Evolutionary conservation across 768 basidiomycete genomes (phyloP).

Genomic region (Mycena maculata): DNA sequence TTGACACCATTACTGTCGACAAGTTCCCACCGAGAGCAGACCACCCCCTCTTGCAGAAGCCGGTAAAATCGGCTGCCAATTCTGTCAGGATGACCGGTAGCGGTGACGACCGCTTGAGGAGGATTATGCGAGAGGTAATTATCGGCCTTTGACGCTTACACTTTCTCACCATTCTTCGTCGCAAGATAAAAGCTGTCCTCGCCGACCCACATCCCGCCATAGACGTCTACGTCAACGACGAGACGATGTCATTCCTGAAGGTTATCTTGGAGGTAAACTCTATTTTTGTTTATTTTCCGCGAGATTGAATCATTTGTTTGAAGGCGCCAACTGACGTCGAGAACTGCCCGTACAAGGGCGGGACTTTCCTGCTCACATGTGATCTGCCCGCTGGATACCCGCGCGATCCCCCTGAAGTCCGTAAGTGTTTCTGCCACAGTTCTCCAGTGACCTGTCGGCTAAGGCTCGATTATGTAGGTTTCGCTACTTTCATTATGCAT

Average conservation of each 20-base stretch:
- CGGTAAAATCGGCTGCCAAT: slow-evolving; percentile 34
- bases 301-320: neutral
- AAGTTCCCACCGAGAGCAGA: slow-evolving; percentile 39
- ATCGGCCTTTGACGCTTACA: neutral
- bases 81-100: neutral
- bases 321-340: slow-evolving; percentile 42
- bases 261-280: slow-evolving; percentile 40
- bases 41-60: slow-evolving; percentile 36
- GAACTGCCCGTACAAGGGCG: slow-evolving; percentile 42
- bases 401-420: slow-evolving; percentile 43
- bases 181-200: slow-evolving; percentile 37
- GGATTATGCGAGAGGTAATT: slow-evolving; percentile 44
- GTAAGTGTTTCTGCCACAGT: slow-evolving; percentile 24
- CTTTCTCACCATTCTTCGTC: neutral
- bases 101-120: slow-evolving; percentile 37
- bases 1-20: slow-evolving; percentile 41
- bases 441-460: neutral
- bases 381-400: slow-evolving; percentile 42
- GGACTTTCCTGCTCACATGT: slow-evolving; percentile 42
- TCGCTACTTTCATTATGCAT: no score
- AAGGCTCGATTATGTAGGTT: slow-evolving; percentile 33
- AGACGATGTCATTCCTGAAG: slow-evolving; percentile 45
- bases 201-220: slow-evolving; percentile 41
- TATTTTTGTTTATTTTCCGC: neutral
- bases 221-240: slow-evolving; percentile 42